These are phyloP conservation scores for Mentha longifolia DNA, from an alignment of 257 asterid species.

Conservation along the genomic window DNA sequence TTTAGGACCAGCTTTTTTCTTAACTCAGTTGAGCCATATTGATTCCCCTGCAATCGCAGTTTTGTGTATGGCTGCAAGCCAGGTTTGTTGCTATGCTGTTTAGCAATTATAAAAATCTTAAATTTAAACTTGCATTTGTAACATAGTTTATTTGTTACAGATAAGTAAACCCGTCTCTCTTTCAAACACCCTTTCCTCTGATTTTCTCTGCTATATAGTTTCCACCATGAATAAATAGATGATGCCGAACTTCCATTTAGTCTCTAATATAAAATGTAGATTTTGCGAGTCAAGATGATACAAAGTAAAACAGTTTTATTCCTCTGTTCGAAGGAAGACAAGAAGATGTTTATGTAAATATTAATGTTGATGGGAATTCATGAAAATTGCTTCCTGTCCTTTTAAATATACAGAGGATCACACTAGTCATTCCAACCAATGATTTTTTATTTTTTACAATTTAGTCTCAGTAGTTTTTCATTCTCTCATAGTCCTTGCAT, in stretches of 20 bases:
- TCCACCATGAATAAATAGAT: too few species aligned
- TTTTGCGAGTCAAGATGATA: background rate
- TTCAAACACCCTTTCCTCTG: too few species aligned
- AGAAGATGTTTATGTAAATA: background rate
- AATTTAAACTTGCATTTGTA: background rate
- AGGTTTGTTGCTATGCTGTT: slow-evolving; percentile 52
- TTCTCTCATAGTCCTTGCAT: background rate
- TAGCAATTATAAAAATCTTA: slow-evolving; percentile 2
- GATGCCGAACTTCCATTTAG: too few species aligned
- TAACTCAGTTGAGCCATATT: slow-evolving; percentile 87
- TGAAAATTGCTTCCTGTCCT: background rate
- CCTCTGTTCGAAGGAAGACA: background rate
- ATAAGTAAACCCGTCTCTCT: too few species aligned
- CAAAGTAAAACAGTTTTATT: background rate
- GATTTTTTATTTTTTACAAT: too few species aligned
- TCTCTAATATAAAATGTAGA: background rate
- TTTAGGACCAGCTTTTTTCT: slow-evolving; percentile 92
- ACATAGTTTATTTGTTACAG: background rate
- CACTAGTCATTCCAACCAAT: background rate
- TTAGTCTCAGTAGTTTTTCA: background rate
- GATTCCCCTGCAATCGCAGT: slow-evolving; percentile 93
- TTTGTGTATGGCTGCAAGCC: slow-evolving; percentile 93
- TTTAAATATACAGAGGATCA: background rate
- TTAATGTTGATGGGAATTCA: background rate
- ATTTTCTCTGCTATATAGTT: too few species aligned